Evolutionary conservation across 164 flowering plant genomes (phyloP).

Genomic region (Macadamia tetraphylla): DNA sequence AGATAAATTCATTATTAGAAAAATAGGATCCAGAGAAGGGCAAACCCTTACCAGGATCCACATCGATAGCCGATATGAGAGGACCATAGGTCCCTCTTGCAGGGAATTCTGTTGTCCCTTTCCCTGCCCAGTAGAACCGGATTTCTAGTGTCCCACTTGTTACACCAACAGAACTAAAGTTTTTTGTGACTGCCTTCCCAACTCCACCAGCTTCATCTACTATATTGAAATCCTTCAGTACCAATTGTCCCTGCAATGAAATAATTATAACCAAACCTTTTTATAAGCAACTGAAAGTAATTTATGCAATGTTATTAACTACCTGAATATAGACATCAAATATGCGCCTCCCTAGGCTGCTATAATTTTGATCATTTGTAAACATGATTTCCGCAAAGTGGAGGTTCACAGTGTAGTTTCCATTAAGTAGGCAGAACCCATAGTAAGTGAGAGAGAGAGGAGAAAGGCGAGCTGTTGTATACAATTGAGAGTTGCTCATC

Average conservation of each 20-base stretch:
- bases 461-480: conserved; percentile 48
- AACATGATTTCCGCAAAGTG: conserved; percentile 65
- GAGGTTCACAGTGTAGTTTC: conserved; percentile 50
- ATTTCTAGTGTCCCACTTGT: conserved; percentile 27
- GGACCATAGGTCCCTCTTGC: conserved; percentile 42
- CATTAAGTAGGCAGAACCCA: conserved; percentile 46
- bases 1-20: too few species aligned
- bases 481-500: conserved; percentile 20
- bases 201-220: conserved; percentile 44
- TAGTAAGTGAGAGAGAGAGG: conserved; percentile 61
- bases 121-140: conserved; percentile 46
- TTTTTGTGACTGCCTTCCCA: conserved; percentile 21
- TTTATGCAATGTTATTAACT: background rate
- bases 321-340: conserved; percentile 73
- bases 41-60: conserved; percentile 24
- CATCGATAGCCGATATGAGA: conserved; percentile 49
- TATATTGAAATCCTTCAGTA: conserved; percentile 55
- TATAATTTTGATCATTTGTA: conserved; percentile 35
- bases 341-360: conserved; percentile 60
- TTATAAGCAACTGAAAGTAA: background rate
- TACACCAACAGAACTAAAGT: conserved; percentile 25
- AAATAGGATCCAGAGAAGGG: too few species aligned
- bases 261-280: background rate
- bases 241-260: conserved; percentile 26
- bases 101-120: conserved; percentile 41